These are phyloP conservation scores for Iris macrosiphon DNA, from an alignment of 106 monocot species.

Conservation along the genomic window DNA sequence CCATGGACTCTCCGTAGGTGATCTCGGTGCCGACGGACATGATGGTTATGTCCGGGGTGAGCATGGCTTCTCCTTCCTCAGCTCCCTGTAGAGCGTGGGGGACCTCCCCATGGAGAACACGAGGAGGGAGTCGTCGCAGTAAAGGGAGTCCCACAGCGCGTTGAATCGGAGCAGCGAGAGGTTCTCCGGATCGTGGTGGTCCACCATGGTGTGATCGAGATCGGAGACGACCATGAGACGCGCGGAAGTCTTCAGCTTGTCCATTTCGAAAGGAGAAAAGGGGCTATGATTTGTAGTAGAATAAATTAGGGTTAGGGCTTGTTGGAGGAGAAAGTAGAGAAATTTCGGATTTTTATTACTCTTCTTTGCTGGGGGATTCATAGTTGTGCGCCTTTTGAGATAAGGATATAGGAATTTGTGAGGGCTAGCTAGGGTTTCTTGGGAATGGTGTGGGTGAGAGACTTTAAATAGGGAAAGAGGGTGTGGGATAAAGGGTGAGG, in stretches of 20 bases:
- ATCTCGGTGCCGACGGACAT: conserved; percentile 78
- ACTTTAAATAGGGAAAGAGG: too few species aligned
- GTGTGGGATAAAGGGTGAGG: too few species aligned
- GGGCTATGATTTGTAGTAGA: too few species aligned
- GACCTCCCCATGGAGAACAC: conserved; percentile 77
- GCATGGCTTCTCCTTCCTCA: conserved; percentile 50
- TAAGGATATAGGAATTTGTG: too few species aligned
- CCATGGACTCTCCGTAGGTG: conserved; percentile 58
- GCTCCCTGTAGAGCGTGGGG: conserved; percentile 42
- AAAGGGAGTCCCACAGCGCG: conserved; percentile 63
- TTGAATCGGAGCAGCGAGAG: conserved; percentile 65
- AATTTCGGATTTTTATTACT: too few species aligned
- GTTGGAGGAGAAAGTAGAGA: too few species aligned
- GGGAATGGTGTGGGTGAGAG: too few species aligned
- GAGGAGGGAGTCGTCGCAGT: conserved; percentile 41
- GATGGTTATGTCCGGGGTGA: conserved; percentile 71
- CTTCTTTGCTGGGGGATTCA: too few species aligned
- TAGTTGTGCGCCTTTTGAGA: too few species aligned
- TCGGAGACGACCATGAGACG: conserved; percentile 89
- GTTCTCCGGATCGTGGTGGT: conserved; percentile 62
- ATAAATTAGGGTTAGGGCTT: too few species aligned
- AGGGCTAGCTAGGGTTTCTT: too few species aligned
- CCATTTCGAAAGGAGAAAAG: too few species aligned
- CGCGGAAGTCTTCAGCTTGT: conserved; percentile 45
- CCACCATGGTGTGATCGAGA: conserved; percentile 91